Base-by-base conservation (phyloP, 2,329 filamentous ascomycete genomes). In the Hypoxylon sp. region DNA sequence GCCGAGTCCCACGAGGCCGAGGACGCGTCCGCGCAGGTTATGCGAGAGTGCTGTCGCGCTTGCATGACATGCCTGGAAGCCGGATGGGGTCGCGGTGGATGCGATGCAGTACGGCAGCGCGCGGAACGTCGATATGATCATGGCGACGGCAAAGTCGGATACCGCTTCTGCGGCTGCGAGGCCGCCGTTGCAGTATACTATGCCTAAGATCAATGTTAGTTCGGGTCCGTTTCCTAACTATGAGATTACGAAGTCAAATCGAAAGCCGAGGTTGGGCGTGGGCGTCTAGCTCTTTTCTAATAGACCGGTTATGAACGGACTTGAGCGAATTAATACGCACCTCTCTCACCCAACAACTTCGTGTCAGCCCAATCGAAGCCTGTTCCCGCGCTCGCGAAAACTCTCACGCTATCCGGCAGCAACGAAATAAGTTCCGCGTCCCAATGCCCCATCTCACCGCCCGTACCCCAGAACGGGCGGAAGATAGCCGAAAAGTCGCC, bases 161-260 rank as follows among this genome's bases (percentile, higher is more conserved):
- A 93, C 91, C 3, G 90, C 88, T 74, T 93, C 91, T 5, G 89
- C 89, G 36, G 90, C 90, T 0, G 91, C 90, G 1, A 88, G 84
- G 1, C 90, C 90, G 2, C 88, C 86, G 79, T 93, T 93, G 82
- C 91, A 93, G 80, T 93, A 93, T 56, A 90, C 79, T 68, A 92
- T 86, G 38, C 88, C 86, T 86, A 7, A 14, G 6, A 61, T 41
- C 34, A 3, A 23, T 65, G n/a, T 34, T 41, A 38, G 14, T 17
- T n/a, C 7, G 10, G 13, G 23, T n/a, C 13, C 34, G n/a, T n/a
- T 38, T 48, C 23, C 19, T 14, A 13, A 11, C 13, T 32, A n/a
- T 11, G 23, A 51, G 25, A 28, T 25, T 2, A 19, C n/a, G 41
- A 5, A 9, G 30, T 19, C 17, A 9, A 17, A 57, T 14, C 9